These are phyloP conservation scores for Yarrowia sp. DNA, from an alignment of 805 yeast genomes.

Conservation along the genomic window DNA sequence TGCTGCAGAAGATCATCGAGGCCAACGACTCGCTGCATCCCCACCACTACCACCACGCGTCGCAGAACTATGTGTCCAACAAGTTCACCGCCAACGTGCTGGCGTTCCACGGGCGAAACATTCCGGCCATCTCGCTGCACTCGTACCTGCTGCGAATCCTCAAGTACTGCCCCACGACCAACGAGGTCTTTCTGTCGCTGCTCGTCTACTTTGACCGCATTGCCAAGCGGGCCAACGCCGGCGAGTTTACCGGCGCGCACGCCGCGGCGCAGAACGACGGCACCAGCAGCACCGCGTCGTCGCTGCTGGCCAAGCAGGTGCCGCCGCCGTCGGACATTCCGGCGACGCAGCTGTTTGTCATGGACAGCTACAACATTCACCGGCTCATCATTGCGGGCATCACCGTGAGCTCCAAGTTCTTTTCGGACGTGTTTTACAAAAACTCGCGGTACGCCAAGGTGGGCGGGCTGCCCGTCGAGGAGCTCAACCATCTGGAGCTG, in stretches of 20 bases:
- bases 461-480: constrained; percentile 92
- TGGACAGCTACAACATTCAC: constrained; percentile 95
- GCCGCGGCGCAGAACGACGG: not conserved
- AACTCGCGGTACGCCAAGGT: constrained; percentile 90
- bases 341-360: constrained; percentile 70
- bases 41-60: constrained; percentile 48
- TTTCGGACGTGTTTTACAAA: constrained; percentile 90
- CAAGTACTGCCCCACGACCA: constrained; percentile 97
- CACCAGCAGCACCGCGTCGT: constrained; percentile 1
- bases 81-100: constrained; percentile 47
- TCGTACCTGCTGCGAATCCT: constrained; percentile 86
- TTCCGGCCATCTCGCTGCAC: constrained; percentile 90
- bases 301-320: constrained; percentile 16
- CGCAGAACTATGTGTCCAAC: constrained; percentile 35
- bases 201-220: constrained; percentile 93
- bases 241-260: constrained; percentile 27
- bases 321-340: constrained; percentile 22
- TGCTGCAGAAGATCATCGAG: constrained; percentile 80
- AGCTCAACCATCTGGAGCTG: constrained; percentile 84
- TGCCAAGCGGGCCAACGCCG: constrained; percentile 68
- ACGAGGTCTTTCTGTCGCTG: constrained; percentile 86
- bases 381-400: constrained; percentile 90
- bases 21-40: constrained; percentile 84
- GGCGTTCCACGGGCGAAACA: constrained; percentile 92
- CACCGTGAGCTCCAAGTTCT: constrained; percentile 92